Conservation (phyloP, 495 filamentous ascomycete genomes). For the Alectoria sarmentosa region DNA sequence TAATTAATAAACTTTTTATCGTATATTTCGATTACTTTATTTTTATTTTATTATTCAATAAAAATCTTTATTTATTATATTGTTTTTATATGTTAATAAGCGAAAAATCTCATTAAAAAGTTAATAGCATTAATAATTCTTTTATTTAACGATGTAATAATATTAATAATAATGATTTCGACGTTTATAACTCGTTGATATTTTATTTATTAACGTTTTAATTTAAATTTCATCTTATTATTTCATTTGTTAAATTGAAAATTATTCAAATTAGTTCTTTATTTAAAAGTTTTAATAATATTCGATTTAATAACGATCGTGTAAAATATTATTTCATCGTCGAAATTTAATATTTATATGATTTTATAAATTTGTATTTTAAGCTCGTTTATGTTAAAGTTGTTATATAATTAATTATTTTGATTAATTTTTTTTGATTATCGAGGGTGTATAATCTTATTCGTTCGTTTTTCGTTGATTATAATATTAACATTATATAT, state of each 20-base stretch:
- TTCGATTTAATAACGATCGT: background rate
- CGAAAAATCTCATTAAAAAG: background rate
- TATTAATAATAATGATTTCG: too few species aligned
- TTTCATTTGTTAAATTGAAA: too few species aligned
- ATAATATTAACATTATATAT: too few species aligned
- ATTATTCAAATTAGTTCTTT: too few species aligned
- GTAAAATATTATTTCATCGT: background rate
- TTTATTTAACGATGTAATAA: too few species aligned
- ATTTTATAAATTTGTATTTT: background rate
- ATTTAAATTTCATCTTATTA: background rate
- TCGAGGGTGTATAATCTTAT: too few species aligned
- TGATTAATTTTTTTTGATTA: background rate
- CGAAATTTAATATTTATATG: background rate
- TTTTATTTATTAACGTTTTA: background rate
- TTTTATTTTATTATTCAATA: background rate
- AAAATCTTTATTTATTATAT: background rate
- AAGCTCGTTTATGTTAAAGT: background rate
- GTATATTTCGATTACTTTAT: background rate
- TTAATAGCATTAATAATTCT: background rate
- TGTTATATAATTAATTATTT: background rate
- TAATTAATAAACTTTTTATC: background rate
- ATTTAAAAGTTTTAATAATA: too few species aligned
- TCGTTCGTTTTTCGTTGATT: too few species aligned
- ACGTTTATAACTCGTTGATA: background rate
- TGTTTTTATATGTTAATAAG: background rate